A percentile compares a stretch with the other conserved stretches of the same genome.
Evolutionary conservation across 2,329 filamentous ascomycete species (phyloP).

Genomic region (Orbilia quercus): DNA sequence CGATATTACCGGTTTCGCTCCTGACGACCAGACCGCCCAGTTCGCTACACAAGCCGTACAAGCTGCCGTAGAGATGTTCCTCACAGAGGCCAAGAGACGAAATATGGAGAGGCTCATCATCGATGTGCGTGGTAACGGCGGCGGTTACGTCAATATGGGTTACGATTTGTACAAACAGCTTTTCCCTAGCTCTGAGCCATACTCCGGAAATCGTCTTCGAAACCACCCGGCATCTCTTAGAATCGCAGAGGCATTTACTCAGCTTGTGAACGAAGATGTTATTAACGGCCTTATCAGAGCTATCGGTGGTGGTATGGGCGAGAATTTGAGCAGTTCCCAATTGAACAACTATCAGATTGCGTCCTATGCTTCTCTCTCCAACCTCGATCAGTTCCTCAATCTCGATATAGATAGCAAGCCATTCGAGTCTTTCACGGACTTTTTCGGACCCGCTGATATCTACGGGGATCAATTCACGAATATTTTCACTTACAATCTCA

Average conservation of each 20-base stretch:
- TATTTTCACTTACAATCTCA: slow-evolving; percentile 59
- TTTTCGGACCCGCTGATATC: slow-evolving; percentile 63
- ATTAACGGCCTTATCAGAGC: slow-evolving; percentile 25
- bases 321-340: slow-evolving; percentile 28
- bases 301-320: slow-evolving; percentile 46
- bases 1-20: slow-evolving; percentile 50
- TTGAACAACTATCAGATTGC: slow-evolving; percentile 21
- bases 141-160: slow-evolving; percentile 67
- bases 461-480: slow-evolving; percentile 63
- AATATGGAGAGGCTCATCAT: slow-evolving; percentile 69
- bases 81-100: slow-evolving; percentile 66
- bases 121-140: slow-evolving; percentile 72
- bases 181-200: slow-evolving; percentile 66
- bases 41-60: slow-evolving; percentile 47
- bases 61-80: slow-evolving; percentile 49
- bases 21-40: slow-evolving; percentile 29
- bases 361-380: slow-evolving; percentile 36
- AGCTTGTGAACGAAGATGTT: slow-evolving; percentile 43
- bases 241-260: slow-evolving; percentile 44
- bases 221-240: slow-evolving; percentile 60
- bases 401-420: slow-evolving; percentile 60
- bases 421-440: slow-evolving; percentile 65
- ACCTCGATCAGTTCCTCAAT: slow-evolving; percentile 61
- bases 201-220: slow-evolving; percentile 66
- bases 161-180: slow-evolving; percentile 69